These are phyloP conservation scores for Cystobasidium sp. DNA, from an alignment of 1,284 basidiomycete species.

Conservation along the genomic window DNA sequence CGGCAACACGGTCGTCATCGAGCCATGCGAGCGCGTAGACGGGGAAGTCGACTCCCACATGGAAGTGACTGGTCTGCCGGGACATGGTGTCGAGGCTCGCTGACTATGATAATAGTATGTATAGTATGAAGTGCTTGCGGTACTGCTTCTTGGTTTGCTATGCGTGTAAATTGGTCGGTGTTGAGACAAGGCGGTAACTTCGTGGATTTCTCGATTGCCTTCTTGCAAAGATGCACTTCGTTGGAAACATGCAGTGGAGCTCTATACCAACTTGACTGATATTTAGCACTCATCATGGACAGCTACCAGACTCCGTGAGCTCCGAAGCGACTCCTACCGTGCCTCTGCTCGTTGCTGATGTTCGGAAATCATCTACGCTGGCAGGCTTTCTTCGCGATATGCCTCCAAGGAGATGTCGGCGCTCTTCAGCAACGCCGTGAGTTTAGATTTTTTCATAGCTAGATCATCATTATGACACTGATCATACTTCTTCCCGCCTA, in stretches of 20 bases:
- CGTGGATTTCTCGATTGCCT: too few species aligned
- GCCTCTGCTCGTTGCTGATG: background rate
- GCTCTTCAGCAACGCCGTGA: constrained; percentile 88
- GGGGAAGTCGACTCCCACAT: constrained; percentile 64
- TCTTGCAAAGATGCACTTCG: too few species aligned
- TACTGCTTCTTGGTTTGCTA: background rate
- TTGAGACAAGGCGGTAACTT: too few species aligned
- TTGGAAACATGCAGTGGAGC: too few species aligned
- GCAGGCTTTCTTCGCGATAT: constrained; percentile 75
- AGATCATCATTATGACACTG: background rate
- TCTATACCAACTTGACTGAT: background rate
- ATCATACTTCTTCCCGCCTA: background rate
- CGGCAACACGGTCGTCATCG: constrained; percentile 67
- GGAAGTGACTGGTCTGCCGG: constrained; percentile 27
- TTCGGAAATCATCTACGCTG: background rate
- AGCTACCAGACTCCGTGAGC: constrained; percentile 54
- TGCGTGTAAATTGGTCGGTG: too few species aligned
- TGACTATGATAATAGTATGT: background rate
- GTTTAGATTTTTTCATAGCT: background rate
- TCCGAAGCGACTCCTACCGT: background rate
- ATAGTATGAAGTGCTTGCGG: background rate
- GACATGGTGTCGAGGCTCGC: constrained; percentile 12
- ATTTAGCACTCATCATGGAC: constrained; percentile 45
- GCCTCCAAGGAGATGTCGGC: constrained; percentile 98
- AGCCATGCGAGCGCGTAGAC: constrained; percentile 87